phyloP scores from a whole-genome alignment of 139 green algal genomes.

The Pleodorina starrii region DNA sequence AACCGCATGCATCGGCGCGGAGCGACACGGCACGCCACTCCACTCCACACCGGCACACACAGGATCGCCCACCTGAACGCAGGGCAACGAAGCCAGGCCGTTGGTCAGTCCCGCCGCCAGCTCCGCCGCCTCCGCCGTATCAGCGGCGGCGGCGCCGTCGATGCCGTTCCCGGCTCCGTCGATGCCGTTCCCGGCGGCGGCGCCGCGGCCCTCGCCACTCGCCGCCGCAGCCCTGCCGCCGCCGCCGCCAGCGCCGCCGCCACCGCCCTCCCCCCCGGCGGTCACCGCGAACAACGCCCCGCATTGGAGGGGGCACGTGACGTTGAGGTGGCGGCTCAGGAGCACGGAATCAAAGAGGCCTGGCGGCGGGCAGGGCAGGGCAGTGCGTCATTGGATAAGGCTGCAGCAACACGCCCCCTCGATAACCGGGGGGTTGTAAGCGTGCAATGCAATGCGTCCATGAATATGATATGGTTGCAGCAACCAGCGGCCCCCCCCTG shows the following conservation, averaged over 20 bases:
- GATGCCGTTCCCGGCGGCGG: too few relatives aligned
- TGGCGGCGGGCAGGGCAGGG: not conserved
- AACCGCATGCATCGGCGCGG: too few relatives aligned
- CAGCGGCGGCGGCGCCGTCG: not conserved
- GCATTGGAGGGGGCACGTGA: conserved; percentile 34
- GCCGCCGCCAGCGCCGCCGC: not conserved
- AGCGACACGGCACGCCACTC: too few relatives aligned
- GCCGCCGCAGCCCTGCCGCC: not conserved
- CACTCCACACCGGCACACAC: too few relatives aligned
- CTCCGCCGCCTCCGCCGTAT: not conserved
- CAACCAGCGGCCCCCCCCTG: too few relatives aligned
- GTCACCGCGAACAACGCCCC: conserved; percentile 22
- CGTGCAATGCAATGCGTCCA: too few relatives aligned
- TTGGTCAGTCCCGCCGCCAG: not conserved
- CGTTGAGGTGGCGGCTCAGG: not conserved
- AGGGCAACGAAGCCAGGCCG: conserved; percentile 19
- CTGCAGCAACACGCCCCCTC: too few relatives aligned
- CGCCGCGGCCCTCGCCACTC: not conserved
- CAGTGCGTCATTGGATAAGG: too few relatives aligned
- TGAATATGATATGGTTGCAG: too few relatives aligned
- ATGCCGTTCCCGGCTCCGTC: not conserved
- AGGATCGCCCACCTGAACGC: conserved; percentile 11
- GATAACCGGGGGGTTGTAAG: too few relatives aligned
- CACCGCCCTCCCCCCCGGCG: not conserved
- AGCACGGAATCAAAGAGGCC: conserved; percentile 35